These are phyloP conservation scores for Xylariomycetidae sp. DNA, from an alignment of 2,329 filamentous ascomycete genomes.

Conservation along the genomic window DNA sequence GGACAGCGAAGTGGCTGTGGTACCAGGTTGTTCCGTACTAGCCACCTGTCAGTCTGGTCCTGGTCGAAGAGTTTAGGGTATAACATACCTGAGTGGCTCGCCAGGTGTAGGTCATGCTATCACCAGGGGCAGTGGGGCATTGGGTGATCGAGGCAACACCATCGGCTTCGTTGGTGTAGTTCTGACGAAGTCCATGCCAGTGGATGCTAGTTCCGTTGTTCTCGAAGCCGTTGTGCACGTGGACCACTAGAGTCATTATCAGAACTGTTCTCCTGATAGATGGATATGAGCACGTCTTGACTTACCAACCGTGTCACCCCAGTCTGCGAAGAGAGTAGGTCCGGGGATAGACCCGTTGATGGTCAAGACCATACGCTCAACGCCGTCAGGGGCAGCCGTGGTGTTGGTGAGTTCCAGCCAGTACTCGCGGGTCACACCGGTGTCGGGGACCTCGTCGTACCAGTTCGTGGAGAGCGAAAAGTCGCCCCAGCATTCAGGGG, in stretches of 20 bases:
- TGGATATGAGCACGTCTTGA: background rate
- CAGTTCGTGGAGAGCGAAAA: constrained; percentile 46
- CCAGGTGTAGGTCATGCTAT: constrained; percentile 52
- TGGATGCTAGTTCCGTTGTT: constrained; percentile 57
- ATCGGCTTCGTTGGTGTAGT: constrained; percentile 47
- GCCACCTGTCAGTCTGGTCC: constrained; percentile 5
- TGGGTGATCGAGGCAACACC: constrained; percentile 48
- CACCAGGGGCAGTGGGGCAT: constrained; percentile 47
- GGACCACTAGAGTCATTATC: constrained; percentile 35
- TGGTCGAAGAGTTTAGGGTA: background rate
- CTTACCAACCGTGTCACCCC: constrained; percentile 29
- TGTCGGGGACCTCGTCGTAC: constrained; percentile 35
- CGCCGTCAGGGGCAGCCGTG: constrained; percentile 41
- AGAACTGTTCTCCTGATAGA: no score
- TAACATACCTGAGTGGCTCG: constrained; percentile 34
- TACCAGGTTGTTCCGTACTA: constrained; percentile 55
- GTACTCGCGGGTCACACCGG: constrained; percentile 47
- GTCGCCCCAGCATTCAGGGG: constrained; percentile 40
- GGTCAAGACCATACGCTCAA: constrained; percentile 35
- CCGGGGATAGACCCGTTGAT: constrained; percentile 58
- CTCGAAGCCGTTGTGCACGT: constrained; percentile 48
- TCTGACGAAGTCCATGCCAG: constrained; percentile 58
- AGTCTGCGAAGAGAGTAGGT: constrained; percentile 50
- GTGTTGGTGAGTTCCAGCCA: constrained; percentile 37
- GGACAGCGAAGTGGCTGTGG: constrained; percentile 52